Evolutionary conservation across 2,329 filamentous ascomycete genomes (phyloP).

Genomic region (Ascochyta fabae): DNA sequence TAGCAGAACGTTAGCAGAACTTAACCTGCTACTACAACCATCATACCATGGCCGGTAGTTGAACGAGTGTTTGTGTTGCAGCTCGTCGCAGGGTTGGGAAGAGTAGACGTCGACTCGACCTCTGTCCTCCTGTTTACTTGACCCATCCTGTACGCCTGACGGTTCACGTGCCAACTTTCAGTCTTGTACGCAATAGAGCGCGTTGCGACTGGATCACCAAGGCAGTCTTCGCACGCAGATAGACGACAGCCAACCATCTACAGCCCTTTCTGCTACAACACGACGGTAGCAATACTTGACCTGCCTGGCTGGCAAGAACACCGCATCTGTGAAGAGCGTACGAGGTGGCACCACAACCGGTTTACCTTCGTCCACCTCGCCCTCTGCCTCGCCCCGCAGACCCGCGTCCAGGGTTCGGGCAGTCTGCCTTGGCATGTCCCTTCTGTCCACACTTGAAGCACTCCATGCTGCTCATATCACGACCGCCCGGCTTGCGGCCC

Average conservation of each 20-base stretch:
- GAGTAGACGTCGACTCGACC: background rate
- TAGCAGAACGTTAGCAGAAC: no score
- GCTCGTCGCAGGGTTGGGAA: constrained; percentile 5
- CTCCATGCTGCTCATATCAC: constrained; percentile 49
- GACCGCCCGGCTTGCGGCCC: constrained; percentile 36
- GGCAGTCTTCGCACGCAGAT: background rate
- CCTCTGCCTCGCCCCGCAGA: constrained; percentile 35
- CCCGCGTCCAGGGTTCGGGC: constrained; percentile 51
- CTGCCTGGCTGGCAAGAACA: background rate
- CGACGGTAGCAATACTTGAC: background rate
- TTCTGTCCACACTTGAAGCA: constrained; percentile 68
- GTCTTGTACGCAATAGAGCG: background rate
- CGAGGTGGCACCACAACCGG: background rate
- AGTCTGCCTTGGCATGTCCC: constrained; percentile 66
- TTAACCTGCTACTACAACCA: background rate
- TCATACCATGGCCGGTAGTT: constrained; percentile 8
- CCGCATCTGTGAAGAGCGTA: background rate
- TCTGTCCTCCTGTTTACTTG: background rate
- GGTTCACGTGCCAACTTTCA: background rate
- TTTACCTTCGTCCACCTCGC: constrained; percentile 30
- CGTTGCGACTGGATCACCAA: background rate
- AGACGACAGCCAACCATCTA: background rate
- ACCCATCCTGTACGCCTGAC: background rate
- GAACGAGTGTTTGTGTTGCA: background rate
- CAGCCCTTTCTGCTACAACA: background rate